phyloP scores from a whole-genome alignment of 805 yeast species.

The Yarrowia alimentaria region DNA sequence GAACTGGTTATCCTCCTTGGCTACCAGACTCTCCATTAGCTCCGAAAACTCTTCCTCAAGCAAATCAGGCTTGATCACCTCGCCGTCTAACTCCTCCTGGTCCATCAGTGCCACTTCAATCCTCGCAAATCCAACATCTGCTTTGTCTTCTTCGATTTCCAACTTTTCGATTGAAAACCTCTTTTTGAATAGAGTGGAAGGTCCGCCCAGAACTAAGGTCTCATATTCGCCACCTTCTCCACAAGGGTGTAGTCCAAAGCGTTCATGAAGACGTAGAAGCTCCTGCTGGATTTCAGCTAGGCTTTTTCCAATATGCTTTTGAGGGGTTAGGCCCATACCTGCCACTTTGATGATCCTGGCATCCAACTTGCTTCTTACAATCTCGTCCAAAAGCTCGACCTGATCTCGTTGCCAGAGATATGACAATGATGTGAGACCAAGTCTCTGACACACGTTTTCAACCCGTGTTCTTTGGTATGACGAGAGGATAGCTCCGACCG shows the following conservation, averaged over 20 bases:
- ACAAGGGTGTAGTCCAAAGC: slow-evolving; percentile 86
- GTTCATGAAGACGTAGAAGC: slow-evolving; percentile 51
- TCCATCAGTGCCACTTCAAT: background rate
- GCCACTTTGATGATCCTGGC: slow-evolving; percentile 92
- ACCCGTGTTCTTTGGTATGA: slow-evolving; percentile 95
- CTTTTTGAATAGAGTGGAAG: slow-evolving; percentile 54
- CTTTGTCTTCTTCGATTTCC: slow-evolving; percentile 29
- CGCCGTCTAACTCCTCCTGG: slow-evolving; percentile 24
- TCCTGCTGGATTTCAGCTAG: slow-evolving; percentile 61
- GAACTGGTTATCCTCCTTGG: no score
- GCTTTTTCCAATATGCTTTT: slow-evolving; percentile 61
- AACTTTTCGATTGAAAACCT: slow-evolving; percentile 33
- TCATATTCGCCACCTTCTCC: slow-evolving; percentile 99
- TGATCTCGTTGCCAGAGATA: slow-evolving; percentile 92
- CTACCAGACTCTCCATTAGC: background rate
- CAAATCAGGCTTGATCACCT: slow-evolving; percentile 29
- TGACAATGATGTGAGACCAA: slow-evolving; percentile 67
- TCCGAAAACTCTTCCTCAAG: slow-evolving; percentile 6
- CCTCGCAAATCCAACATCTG: slow-evolving; percentile 29
- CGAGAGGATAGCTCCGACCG: slow-evolving; percentile 94
- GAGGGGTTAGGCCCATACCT: slow-evolving; percentile 65
- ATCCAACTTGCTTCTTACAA: slow-evolving; percentile 64
- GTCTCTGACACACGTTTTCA: slow-evolving; percentile 79
- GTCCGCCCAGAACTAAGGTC: slow-evolving; percentile 86
- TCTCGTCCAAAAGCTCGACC: slow-evolving; percentile 72